Conservation (phyloP, 164 flowering plant genomes). For the Dillenia suffruticosa region DNA sequence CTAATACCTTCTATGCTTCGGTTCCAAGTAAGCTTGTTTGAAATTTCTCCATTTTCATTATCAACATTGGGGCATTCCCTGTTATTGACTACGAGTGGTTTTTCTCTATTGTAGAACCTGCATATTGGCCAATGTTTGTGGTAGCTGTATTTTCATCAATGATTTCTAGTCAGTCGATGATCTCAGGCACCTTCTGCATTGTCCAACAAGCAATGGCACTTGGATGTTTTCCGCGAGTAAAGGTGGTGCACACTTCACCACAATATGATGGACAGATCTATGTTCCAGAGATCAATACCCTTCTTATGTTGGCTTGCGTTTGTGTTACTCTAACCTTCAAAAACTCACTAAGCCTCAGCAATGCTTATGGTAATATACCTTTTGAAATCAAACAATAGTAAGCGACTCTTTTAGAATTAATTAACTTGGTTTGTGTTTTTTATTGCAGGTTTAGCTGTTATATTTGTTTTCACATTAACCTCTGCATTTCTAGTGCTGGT, state of each 20-base stretch:
- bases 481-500: conserved; percentile 13
- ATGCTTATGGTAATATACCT: conserved; percentile 25
- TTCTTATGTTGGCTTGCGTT: conserved; percentile 32
- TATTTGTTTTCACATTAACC: conserved; percentile 18
- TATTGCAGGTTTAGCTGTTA: conserved; percentile 22
- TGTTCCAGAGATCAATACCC: conserved; percentile 26
- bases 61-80: no score
- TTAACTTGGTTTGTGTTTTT: no score
- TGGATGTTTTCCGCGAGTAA: conserved; percentile 29
- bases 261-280: conserved; percentile 27
- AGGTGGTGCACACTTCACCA: conserved; percentile 27
- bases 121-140: conserved; percentile 28
- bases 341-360: conserved; percentile 21
- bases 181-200: conserved; percentile 27
- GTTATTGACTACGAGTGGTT: no score
- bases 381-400: no score
- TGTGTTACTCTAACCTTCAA: conserved; percentile 22
- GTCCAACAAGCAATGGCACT: conserved; percentile 22
- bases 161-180: conserved; percentile 28
- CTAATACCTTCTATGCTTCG: conserved; percentile 1
- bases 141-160: conserved; percentile 21
- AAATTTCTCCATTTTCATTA: no score
- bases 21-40: not conserved
- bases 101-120: conserved; percentile 3
- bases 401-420: no score